phyloP scores from a whole-genome alignment of 225 moss, liverwort and hornwort species.

The Sphagnum tenellum region DNA sequence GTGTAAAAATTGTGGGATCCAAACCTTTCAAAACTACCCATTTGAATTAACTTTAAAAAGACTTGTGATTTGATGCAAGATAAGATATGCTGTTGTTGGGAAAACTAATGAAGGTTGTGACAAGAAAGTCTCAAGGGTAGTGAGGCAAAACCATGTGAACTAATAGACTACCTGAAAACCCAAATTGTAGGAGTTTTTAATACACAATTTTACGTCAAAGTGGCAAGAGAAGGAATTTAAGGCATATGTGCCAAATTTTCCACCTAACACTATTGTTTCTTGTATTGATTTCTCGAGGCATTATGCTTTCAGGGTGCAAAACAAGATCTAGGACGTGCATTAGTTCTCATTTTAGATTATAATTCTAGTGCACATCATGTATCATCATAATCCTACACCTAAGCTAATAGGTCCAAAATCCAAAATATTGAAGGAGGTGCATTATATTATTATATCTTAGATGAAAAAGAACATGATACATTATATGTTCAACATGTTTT shows the following conservation, averaged over 20 bases:
- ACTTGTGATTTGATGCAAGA: neutral
- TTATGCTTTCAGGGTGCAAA: neutral
- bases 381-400: neutral
- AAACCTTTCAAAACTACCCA: no score
- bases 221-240: neutral
- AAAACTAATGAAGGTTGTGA: neutral
- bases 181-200: neutral
- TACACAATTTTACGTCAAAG: neutral
- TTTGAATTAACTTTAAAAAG: neutral
- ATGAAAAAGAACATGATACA: neutral
- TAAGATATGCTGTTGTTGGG: neutral
- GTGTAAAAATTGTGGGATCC: no score
- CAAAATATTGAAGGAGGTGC: neutral
- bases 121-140: neutral
- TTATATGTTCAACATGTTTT: neutral
- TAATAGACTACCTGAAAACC: neutral
- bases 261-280: neutral
- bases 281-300: no score
- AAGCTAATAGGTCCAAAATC: neutral
- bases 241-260: neutral
- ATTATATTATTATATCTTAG: neutral
- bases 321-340: neutral
- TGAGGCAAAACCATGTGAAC: no score
- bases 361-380: neutral
- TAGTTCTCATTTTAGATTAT: neutral